Evolutionary conservation across 805 yeast genomes (phyloP), one percentile per base, ranked within the genome.

Genomic region (Hanseniaspora singularis): DNA sequence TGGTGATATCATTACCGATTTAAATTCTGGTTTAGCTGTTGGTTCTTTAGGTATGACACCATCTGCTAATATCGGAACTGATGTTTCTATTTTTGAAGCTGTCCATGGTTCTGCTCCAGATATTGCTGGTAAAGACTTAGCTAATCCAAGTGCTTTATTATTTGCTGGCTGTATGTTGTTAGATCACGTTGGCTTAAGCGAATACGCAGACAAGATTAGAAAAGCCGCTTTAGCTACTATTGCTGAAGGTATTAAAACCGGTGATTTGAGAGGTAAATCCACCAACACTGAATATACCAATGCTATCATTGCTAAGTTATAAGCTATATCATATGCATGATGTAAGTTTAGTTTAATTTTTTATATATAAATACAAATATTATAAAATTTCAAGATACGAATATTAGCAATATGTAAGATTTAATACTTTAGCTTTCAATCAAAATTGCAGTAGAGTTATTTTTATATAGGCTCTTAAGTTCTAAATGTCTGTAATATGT

Each of bases 21-120:
- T 92, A 67, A 86, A 95, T 57, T 84, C 96, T 50, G 98, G 98
- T 70, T 74, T 92, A 62, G 59, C 64, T 45, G 94, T 94, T 56
- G 98, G 98, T 66, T 97, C 98, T 64, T 77, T 89, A 62, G 98
- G 98, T 70, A 78, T 92, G 66, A 92, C 98, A 52, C 98, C 98
- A 56, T 86, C 96, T 51, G 98, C 96, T 67, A 92, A 92, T 79
- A 92, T 92, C 88, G 98, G 98, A 73, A 85, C 86, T 74, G 81
- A 84, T 66, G 95, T 89, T 53, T 86, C 96, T 49, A 89, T 92
- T 65, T 92, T 92, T 67, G 98, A 92, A 77, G 98, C 98, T 54
- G 98, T 92, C 62, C 98, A 92, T 68, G 98, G 98, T 67, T 88
- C 97, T 50, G 98, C 98, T 53, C 98, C 98, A 58, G 98, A 92